Percentiles rank a stretch among this genome's conserved stretches.
Evolutionary conservation across 345 rosid genomes (phyloP).

Genomic region (Moringa oleifera): DNA sequence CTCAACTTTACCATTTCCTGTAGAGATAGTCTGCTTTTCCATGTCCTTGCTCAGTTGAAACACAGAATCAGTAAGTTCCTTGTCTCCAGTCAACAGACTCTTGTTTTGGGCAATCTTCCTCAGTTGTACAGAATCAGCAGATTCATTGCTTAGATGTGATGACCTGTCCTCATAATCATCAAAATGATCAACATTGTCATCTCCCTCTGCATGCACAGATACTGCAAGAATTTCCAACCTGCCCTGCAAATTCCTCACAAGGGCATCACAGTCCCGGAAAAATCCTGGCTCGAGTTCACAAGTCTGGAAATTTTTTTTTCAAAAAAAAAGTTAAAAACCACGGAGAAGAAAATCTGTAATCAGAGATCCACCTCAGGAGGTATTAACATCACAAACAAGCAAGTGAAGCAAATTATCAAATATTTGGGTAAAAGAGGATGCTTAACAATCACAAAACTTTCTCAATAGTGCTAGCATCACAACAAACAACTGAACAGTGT

Average conservation of each 20-base stretch:
- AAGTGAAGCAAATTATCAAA: no score
- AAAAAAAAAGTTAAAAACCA: neutral
- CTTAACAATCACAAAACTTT: no score
- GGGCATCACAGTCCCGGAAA: conserved; percentile 71
- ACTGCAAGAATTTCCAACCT: conserved; percentile 84
- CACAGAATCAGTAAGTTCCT: conserved; percentile 12
- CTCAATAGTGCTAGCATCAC: no score
- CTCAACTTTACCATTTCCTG: conserved; percentile 28
- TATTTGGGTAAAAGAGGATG: no score
- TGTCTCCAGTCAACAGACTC: neutral
- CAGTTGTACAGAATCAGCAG: conserved; percentile 18
- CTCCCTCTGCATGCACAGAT: conserved; percentile 89
- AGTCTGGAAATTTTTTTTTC: conserved; percentile 44
- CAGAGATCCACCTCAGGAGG: no score
- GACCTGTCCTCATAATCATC: conserved; percentile 62
- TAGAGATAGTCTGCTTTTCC: conserved; percentile 47
- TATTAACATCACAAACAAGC: no score
- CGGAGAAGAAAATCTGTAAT: neutral
- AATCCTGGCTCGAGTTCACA: conserved; percentile 84
- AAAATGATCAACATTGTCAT: conserved; percentile 67
- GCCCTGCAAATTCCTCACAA: conserved; percentile 78
- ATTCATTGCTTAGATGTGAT: conserved; percentile 19
- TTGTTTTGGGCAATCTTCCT: conserved; percentile 10
- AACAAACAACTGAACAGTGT: no score
- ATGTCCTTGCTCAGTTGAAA: conserved; percentile 45